Percentiles rank a stretch among this genome's conserved stretches.
Evolutionary conservation across 2,329 filamentous ascomycete species (phyloP).

Genomic region (Hypoxylon sp.): DNA sequence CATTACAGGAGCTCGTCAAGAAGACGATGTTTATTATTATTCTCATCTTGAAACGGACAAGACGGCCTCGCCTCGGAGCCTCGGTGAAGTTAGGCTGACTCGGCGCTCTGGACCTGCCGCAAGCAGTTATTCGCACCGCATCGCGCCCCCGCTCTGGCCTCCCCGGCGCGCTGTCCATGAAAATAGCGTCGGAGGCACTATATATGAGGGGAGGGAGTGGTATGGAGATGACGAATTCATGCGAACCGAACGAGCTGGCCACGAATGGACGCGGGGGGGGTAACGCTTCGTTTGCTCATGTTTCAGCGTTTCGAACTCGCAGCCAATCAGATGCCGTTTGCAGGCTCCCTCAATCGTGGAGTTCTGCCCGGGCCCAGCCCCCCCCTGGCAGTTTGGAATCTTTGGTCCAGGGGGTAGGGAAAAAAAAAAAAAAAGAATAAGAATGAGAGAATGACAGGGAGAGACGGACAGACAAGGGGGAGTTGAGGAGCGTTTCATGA

Average conservation of each 20-base stretch:
- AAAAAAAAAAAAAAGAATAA: no score
- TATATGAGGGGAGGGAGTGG: slow-evolving; percentile 25
- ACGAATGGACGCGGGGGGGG: slow-evolving; percentile 1
- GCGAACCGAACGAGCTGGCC: slow-evolving; percentile 16
- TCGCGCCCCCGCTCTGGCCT: no score
- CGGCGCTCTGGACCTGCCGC: slow-evolving; percentile 19
- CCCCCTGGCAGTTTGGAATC: slow-evolving; percentile 17
- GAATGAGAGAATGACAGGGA: no score
- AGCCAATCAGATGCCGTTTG: slow-evolving; percentile 17
- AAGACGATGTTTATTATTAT: no score
- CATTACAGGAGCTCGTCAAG: neutral
- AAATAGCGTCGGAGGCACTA: slow-evolving; percentile 18
- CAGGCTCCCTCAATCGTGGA: slow-evolving; percentile 28
- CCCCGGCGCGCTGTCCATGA: neutral
- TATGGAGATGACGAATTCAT: slow-evolving; percentile 32
- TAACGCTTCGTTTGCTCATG: slow-evolving; percentile 24
- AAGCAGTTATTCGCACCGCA: slow-evolving; percentile 17
- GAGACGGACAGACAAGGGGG: no score
- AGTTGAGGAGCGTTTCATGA: slow-evolving; percentile 32
- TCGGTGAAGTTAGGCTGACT: slow-evolving; percentile 12
- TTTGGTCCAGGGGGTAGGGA: slow-evolving; percentile 30
- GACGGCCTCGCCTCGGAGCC: neutral
- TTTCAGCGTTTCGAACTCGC: slow-evolving; percentile 32
- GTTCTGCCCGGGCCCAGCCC: no score
- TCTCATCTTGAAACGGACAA: slow-evolving; percentile 27